These are phyloP conservation scores for Primulina huaijiensis DNA, from an alignment of 257 asterid genomes.

Conservation along the genomic window DNA sequence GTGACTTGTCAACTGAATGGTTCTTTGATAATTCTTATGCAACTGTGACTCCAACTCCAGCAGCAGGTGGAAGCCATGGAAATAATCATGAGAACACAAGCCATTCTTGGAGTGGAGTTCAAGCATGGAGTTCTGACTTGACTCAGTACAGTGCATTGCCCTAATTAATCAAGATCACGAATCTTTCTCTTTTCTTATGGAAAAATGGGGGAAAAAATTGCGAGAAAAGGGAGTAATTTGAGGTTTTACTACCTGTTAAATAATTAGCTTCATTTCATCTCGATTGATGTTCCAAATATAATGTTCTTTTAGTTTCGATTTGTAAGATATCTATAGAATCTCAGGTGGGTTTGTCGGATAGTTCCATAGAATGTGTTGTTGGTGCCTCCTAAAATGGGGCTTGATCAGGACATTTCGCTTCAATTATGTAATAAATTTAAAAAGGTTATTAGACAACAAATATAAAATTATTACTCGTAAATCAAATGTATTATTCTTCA, in stretches of 20 bases:
- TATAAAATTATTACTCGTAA: too few species aligned
- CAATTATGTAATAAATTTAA: too few species aligned
- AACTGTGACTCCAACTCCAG: slow-evolving; percentile 29
- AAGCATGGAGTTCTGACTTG: slow-evolving; percentile 49
- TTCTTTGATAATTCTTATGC: slow-evolving; percentile 43
- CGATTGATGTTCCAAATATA: background rate
- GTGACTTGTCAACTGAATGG: slow-evolving; percentile 52
- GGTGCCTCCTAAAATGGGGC: too few species aligned
- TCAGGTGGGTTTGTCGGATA: too few species aligned
- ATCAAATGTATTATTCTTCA: background rate
- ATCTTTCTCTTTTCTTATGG: background rate
- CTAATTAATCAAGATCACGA: slow-evolving; percentile 18
- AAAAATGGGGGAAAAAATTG: background rate
- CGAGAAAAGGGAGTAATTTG: slow-evolving; percentile 1
- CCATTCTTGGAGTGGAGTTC: slow-evolving; percentile 51
- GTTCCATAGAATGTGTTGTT: too few species aligned
- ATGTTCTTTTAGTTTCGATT: background rate
- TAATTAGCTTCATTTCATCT: background rate
- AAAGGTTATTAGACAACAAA: too few species aligned
- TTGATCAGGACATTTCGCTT: too few species aligned
- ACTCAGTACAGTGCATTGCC: slow-evolving; percentile 48
- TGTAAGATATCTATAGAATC: too few species aligned
- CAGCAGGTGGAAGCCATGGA: slow-evolving; percentile 20
- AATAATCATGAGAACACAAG: slow-evolving; percentile 22
- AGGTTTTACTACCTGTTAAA: background rate